Percentiles rank a stretch among this genome's conserved stretches.
Conservation (phyloP, 1,139 yeast genomes). For the Yamadazyma mexicana region DNA sequence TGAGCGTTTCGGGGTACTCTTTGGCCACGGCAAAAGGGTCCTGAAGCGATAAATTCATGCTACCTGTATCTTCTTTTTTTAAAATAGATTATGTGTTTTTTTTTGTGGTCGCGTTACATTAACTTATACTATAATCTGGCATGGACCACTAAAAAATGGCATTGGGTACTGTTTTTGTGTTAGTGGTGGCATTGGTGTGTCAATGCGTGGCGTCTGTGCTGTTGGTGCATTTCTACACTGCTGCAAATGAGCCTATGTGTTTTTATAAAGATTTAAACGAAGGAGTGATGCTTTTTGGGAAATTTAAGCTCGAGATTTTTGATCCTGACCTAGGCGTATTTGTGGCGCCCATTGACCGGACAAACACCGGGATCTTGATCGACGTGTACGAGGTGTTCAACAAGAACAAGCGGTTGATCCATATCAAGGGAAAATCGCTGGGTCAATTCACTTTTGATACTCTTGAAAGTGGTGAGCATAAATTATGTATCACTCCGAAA, state of each 20-base stretch:
- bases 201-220: background rate
- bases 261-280: slow-evolving; percentile 64
- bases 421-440: slow-evolving; percentile 56
- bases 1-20: slow-evolving; percentile 85
- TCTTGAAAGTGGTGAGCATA: slow-evolving; percentile 70
- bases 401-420: slow-evolving; percentile 64
- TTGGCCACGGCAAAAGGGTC: slow-evolving; percentile 93
- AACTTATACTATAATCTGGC: background rate
- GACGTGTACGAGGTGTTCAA: slow-evolving; percentile 66
- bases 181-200: background rate
- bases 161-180: background rate
- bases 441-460: slow-evolving; percentile 73
- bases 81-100: too few relatives aligned
- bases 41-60: slow-evolving; percentile 75
- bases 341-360: slow-evolving; percentile 38
- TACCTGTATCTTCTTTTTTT: too few relatives aligned
- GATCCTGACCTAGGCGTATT: slow-evolving; percentile 46
- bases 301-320: slow-evolving; percentile 56
- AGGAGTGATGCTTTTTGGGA: slow-evolving; percentile 59
- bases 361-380: slow-evolving; percentile 37
- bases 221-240: slow-evolving; percentile 50
- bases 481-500: slow-evolving; percentile 67
- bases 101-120: too few relatives aligned
- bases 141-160: background rate
- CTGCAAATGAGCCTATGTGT: slow-evolving; percentile 61